A percentile compares a stretch with the other conserved stretches of the same genome.
These are phyloP conservation scores for Sarcomyxa edulis DNA, from an alignment of 768 basidiomycete genomes.

Conservation along the genomic window DNA sequence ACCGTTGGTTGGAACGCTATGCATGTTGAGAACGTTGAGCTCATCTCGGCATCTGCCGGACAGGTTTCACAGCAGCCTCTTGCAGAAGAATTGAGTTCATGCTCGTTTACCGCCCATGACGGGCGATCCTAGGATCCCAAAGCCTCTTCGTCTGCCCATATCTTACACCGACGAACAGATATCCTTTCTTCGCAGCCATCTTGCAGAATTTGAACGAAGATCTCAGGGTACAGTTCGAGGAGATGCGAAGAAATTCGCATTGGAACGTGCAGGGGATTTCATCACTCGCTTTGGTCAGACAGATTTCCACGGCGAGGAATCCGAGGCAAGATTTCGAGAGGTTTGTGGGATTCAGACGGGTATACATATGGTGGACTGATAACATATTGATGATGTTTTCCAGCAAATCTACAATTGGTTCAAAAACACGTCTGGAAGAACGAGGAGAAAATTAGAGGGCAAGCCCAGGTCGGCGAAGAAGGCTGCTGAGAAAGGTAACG, in stretches of 20 bases:
- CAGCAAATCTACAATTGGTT: slow-evolving; percentile 76
- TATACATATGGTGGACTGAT: slow-evolving; percentile 4
- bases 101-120: too few relatives aligned
- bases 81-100: too few relatives aligned
- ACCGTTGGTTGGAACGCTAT: too few relatives aligned
- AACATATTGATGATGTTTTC: slow-evolving; percentile 11
- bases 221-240: slow-evolving; percentile 57
- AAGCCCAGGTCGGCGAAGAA: slow-evolving; percentile 48
- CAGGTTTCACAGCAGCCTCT: too few relatives aligned
- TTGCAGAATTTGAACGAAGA: slow-evolving; percentile 53
- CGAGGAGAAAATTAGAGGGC: slow-evolving; percentile 52
- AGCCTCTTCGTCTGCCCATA: slow-evolving; percentile 62
- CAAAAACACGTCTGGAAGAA: slow-evolving; percentile 64
- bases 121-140: slow-evolving; percentile 59
- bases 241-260: slow-evolving; percentile 65
- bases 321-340: slow-evolving; percentile 58
- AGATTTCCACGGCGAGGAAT: slow-evolving; percentile 39
- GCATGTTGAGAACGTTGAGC: too few relatives aligned
- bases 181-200: slow-evolving; percentile 47
- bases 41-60: too few relatives aligned
- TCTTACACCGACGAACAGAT: slow-evolving; percentile 62
- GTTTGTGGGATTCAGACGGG: slow-evolving; percentile 22
- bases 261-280: slow-evolving; percentile 59
- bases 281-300: slow-evolving; percentile 55
- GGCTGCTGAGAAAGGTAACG: slow-evolving; percentile 47